Evolutionary conservation across 2,329 filamentous ascomycete genomes (phyloP).

Genomic region (Hymenotorrendiella dingleyae): DNA sequence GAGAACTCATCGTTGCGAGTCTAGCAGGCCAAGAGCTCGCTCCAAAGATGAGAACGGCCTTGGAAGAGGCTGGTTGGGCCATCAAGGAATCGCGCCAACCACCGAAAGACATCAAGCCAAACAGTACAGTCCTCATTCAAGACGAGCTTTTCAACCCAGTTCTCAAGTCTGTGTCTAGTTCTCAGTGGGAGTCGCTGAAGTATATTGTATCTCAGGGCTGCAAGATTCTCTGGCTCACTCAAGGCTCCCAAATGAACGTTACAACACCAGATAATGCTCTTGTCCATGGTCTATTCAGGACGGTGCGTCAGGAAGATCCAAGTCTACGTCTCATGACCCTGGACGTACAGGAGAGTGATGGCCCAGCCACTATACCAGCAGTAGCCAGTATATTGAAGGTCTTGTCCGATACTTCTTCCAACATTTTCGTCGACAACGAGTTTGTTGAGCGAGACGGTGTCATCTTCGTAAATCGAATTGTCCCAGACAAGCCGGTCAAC

Average conservation of each 20-base stretch:
- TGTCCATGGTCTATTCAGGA: conserved; percentile 31
- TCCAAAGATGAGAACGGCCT: not conserved
- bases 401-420: not conserved
- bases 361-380: conserved; percentile 1
- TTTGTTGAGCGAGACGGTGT: conserved; percentile 28
- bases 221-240: conserved; percentile 33
- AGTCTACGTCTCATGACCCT: conserved; percentile 11
- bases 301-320: conserved; percentile 16
- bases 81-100: not conserved
- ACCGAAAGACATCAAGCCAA: not conserved
- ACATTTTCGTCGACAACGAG: conserved; percentile 21
- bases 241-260: conserved; percentile 22
- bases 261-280: conserved; percentile 29
- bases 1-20: conserved; percentile 4
- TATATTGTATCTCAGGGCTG: not conserved
- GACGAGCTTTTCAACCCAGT: conserved; percentile 13
- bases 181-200: conserved; percentile 13
- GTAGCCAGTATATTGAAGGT: conserved; percentile 2
- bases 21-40: not conserved
- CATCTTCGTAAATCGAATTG: conserved; percentile 22
- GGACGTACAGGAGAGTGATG: conserved; percentile 8
- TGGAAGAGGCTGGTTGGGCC: not conserved
- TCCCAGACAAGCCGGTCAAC: conserved; percentile 25
- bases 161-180: conserved; percentile 1
- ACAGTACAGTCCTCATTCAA: conserved; percentile 9